Percentiles rank a stretch among this genome's conserved stretches.
phyloP scores from a whole-genome alignment of 441 rosid genomes.

The Brassica hybrid region DNA sequence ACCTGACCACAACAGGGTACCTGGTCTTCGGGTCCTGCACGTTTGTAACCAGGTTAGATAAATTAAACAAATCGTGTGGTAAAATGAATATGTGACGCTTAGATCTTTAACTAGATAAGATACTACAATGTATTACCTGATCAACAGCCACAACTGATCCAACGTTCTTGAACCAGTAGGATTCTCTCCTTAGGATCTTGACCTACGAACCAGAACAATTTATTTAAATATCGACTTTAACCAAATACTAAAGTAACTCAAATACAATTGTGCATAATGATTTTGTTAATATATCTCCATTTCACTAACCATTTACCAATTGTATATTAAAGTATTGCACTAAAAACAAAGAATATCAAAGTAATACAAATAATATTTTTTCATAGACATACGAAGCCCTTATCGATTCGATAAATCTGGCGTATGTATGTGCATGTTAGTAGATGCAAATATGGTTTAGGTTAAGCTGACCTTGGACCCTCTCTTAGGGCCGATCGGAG shows the following conservation, averaged over 20 bases:
- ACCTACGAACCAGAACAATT: slow-evolving; percentile 59
- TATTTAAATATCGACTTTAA: not conserved
- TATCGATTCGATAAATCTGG: too few relatives aligned
- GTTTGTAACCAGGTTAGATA: slow-evolving; percentile 12
- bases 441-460: not conserved
- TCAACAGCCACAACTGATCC: slow-evolving; percentile 90
- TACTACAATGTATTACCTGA: slow-evolving; percentile 57
- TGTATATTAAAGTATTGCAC: too few relatives aligned
- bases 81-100: not conserved
- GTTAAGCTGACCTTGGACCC: slow-evolving; percentile 70
- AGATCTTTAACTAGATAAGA: not conserved
- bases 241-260: not conserved
- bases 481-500: slow-evolving; percentile 92
- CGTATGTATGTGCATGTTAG: slow-evolving; percentile 1
- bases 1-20: slow-evolving; percentile 96
- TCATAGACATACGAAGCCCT: too few relatives aligned
- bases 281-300: too few relatives aligned
- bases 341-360: too few relatives aligned
- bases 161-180: slow-evolving; percentile 75
- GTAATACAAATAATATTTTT: too few relatives aligned
- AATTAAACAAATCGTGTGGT: not conserved
- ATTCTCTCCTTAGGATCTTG: slow-evolving; percentile 82
- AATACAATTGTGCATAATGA: not conserved
- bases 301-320: too few relatives aligned
- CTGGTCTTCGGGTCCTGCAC: slow-evolving; percentile 80